Conservation (phyloP, 169 alveolate species). For the Toxoplasma gondii region DNA sequence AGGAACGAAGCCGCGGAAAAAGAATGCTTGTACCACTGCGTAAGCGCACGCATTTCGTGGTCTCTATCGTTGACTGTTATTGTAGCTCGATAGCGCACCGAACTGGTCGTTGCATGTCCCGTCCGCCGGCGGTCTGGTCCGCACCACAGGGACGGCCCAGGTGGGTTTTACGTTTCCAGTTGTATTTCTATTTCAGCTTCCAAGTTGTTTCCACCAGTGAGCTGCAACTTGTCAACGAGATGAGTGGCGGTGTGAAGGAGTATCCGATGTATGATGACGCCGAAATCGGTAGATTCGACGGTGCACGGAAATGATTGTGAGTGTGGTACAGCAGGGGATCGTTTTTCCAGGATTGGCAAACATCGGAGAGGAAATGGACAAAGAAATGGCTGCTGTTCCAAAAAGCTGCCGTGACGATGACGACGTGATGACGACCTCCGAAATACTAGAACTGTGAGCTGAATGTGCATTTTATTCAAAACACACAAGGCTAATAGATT, state of each 20-base stretch:
- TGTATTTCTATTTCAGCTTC: background rate
- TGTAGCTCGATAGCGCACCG: background rate
- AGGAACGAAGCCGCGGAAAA: background rate
- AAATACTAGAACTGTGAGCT: slow-evolving; percentile 43
- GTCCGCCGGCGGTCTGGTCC: background rate
- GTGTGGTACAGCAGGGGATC: background rate
- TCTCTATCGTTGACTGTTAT: background rate
- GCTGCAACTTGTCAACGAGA: background rate
- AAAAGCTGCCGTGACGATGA: slow-evolving; percentile 57
- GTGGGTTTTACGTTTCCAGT: background rate
- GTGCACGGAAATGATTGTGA: background rate
- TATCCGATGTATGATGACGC: slow-evolving; percentile 16
- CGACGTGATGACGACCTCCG: slow-evolving; percentile 56
- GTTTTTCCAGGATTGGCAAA: slow-evolving; percentile 33
- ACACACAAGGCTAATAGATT: background rate
- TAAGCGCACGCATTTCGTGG: background rate
- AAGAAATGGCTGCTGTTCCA: slow-evolving; percentile 58
- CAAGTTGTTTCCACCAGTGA: background rate
- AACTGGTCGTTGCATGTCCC: background rate
- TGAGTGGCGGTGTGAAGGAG: background rate
- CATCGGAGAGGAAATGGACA: slow-evolving; percentile 47
- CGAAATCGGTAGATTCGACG: background rate
- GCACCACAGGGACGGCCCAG: background rate
- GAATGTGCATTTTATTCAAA: background rate
- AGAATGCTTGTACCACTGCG: slow-evolving; percentile 12